Conservation (phyloP, 2,329 filamentous ascomycete genomes). For the Helotiales sp. region DNA sequence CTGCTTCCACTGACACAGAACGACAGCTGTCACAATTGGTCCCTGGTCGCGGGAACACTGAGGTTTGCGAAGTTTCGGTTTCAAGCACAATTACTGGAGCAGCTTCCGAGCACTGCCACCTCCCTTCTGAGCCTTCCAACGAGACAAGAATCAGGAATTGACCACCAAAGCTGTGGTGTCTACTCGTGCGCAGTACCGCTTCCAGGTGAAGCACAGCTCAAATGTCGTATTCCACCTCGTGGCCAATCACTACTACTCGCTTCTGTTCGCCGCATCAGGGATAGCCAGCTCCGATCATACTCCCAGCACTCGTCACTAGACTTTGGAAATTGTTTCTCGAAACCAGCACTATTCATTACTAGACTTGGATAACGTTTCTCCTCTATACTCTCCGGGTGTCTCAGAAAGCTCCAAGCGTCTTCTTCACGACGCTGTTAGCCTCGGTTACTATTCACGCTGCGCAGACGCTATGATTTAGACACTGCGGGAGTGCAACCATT, state of each 20-base stretch:
- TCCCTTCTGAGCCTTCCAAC: not conserved
- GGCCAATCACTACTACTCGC: no score
- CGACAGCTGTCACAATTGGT: conserved; percentile 20
- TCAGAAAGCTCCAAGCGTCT: not conserved
- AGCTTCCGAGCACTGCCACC: conserved; percentile 11
- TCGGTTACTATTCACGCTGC: not conserved
- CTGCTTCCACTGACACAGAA: not conserved
- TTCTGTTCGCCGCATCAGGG: not conserved
- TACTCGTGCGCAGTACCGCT: not conserved
- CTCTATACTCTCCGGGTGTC: not conserved
- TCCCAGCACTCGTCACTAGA: not conserved
- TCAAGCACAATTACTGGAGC: conserved; percentile 8
- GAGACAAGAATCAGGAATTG: not conserved
- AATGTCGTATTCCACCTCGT: not conserved
- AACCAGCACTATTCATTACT: not conserved
- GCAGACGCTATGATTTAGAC: not conserved
- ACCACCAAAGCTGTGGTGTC: not conserved
- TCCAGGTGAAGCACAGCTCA: not conserved
- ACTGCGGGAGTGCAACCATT: not conserved
- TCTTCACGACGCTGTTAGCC: not conserved
- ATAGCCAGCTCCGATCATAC: no score
- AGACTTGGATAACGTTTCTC: not conserved
- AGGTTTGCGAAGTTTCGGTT: conserved; percentile 23
- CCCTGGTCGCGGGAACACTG: conserved; percentile 16
- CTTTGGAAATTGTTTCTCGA: not conserved